Evolutionary conservation across 495 filamentous ascomycete genomes (phyloP).

Genomic region (Lasiosphaeria miniovina): DNA sequence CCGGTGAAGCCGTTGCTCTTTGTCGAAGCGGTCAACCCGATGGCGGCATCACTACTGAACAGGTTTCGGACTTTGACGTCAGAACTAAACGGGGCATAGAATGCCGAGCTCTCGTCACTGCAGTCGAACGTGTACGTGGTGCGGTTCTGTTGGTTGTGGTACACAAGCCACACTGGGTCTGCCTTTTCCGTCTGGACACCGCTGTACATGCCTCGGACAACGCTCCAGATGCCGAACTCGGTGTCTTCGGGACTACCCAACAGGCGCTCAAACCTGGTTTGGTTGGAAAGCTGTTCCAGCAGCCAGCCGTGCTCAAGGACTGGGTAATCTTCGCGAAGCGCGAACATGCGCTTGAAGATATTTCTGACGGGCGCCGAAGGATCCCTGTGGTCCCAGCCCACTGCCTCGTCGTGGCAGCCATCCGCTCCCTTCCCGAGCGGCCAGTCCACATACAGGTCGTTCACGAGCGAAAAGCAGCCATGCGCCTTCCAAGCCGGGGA

Average conservation of each 20-base stretch:
- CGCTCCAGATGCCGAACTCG: slow-evolving; percentile 67
- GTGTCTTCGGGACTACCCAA: slow-evolving; percentile 56
- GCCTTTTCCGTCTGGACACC: slow-evolving; percentile 50
- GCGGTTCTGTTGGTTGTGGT: slow-evolving; percentile 58
- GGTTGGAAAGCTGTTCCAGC: slow-evolving; percentile 58
- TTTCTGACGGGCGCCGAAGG: slow-evolving; percentile 65
- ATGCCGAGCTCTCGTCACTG: slow-evolving; percentile 39
- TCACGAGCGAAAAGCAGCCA: slow-evolving; percentile 60
- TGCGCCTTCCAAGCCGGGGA: slow-evolving; percentile 67
- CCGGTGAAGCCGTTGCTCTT: slow-evolving; percentile 31
- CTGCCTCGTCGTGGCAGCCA: slow-evolving; percentile 58
- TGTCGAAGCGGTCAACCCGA: slow-evolving; percentile 3
- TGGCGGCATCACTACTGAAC: slow-evolving; percentile 53
- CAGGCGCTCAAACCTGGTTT: slow-evolving; percentile 51
- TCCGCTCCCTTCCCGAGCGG: slow-evolving; percentile 53
- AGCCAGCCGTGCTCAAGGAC: slow-evolving; percentile 64
- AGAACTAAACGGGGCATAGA: slow-evolving; percentile 58
- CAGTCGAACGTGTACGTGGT: slow-evolving; percentile 64
- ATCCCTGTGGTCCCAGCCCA: slow-evolving; percentile 66
- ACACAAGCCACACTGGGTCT: slow-evolving; percentile 65
- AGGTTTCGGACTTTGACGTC: slow-evolving; percentile 61
- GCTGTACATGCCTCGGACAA: slow-evolving; percentile 50
- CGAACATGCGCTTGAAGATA: slow-evolving; percentile 65
- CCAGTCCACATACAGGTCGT: slow-evolving; percentile 57
- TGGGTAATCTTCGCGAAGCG: slow-evolving; percentile 56